Conservation (phyloP, 208 protist species). For the Leptomonas pyrrhocoris region DNA sequence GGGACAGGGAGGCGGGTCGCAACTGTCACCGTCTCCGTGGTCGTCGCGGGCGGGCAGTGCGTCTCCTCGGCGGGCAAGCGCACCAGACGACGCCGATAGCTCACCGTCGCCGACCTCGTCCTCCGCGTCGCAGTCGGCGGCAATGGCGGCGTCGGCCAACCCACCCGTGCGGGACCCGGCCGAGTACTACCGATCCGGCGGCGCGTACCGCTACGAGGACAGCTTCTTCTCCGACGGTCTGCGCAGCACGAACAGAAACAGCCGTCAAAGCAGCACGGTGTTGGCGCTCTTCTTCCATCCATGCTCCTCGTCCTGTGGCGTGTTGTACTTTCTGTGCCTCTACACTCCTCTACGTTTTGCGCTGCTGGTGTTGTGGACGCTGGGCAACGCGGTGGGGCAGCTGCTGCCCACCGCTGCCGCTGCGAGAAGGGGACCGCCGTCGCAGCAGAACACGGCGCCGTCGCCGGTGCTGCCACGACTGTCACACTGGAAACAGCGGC, state of each 20-base stretch:
- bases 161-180: neutral
- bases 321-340: constrained; percentile 13
- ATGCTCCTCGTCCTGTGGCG: constrained; percentile 20
- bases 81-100: neutral
- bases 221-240: constrained; percentile 20
- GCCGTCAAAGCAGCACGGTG: constrained; percentile 17
- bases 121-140: neutral
- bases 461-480: constrained; percentile 6
- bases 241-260: constrained; percentile 15
- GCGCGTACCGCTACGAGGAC: constrained; percentile 21
- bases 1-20: neutral
- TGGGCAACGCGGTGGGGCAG: constrained; percentile 14
- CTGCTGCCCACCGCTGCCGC: neutral
- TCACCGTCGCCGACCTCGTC: constrained; percentile 5
- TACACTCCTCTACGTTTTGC: constrained; percentile 20
- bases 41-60: neutral
- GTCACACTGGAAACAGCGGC: constrained; percentile 26
- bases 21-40: constrained; percentile 11
- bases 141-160: neutral
- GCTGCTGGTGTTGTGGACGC: constrained; percentile 38
- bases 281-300: constrained; percentile 35
- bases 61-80: no score
- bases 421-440: neutral
- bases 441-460: neutral
- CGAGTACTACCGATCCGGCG: constrained; percentile 7